Conservation (phyloP, 2,329 filamentous ascomycete genomes). For the Phialophora macrospora region DNA sequence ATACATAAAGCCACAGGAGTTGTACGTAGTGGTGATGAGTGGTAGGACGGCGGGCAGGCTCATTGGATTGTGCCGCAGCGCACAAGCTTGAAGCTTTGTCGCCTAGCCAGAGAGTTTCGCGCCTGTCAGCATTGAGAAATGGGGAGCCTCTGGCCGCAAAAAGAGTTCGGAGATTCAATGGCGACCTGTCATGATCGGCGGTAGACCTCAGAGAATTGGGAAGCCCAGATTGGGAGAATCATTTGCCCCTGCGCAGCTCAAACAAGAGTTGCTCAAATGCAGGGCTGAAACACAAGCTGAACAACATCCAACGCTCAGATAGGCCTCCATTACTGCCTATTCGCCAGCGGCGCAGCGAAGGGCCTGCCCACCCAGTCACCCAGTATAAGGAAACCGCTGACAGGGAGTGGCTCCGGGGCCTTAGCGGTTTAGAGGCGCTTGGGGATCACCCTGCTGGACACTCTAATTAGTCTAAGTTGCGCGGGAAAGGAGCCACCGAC, state of each 20-base stretch:
- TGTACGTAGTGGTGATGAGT: constrained; percentile 9
- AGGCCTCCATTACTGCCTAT: neutral
- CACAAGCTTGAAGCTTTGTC: constrained; percentile 3
- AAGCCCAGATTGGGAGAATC: neutral
- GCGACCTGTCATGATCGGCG: constrained; percentile 8
- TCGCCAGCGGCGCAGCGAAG: constrained; percentile 1
- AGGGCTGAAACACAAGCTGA: constrained; percentile 20
- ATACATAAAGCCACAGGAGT: constrained; percentile 11
- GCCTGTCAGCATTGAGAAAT: constrained; percentile 19
- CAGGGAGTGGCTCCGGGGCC: neutral
- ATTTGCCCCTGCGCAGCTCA: constrained; percentile 19
- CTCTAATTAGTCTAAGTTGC: neutral
- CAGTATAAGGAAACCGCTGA: neutral
- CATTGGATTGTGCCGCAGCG: constrained; percentile 12
- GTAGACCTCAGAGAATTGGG: neutral
- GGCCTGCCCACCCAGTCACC: neutral
- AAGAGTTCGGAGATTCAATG: neutral
- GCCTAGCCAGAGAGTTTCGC: constrained; percentile 9
- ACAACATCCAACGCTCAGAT: neutral
- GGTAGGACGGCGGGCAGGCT: constrained; percentile 10
- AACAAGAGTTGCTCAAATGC: constrained; percentile 8
- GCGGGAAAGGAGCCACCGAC: neutral
- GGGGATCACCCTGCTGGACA: constrained; percentile 10
- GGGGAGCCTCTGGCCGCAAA: neutral
- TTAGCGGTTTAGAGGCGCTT: constrained; percentile 1